phyloP scores from a whole-genome alignment of 202 grass and related monocot genomes.

The Elaeis oleifera region DNA sequence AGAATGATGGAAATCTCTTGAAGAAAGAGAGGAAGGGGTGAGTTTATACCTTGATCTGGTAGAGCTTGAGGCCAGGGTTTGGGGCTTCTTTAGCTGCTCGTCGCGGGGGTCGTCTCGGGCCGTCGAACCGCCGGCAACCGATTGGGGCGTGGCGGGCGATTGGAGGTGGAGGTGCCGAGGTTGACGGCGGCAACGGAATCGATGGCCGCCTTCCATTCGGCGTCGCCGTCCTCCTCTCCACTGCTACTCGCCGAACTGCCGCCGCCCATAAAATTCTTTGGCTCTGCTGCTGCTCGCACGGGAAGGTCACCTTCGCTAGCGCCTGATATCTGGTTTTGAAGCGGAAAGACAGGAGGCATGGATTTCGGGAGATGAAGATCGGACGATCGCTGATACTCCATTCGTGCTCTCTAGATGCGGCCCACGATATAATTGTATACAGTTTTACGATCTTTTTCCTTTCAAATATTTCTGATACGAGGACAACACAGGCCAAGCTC shows the following conservation, averaged over 20 bases:
- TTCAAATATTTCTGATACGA: too few species aligned
- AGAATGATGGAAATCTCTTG: not conserved
- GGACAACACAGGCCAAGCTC: too few species aligned
- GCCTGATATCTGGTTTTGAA: too few species aligned
- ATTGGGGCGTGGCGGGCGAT: slow-evolving; percentile 32
- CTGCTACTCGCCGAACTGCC: slow-evolving; percentile 34
- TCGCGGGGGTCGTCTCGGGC: not conserved
- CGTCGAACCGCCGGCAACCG: not conserved
- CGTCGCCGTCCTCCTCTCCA: slow-evolving; percentile 79
- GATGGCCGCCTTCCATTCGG: slow-evolving; percentile 70
- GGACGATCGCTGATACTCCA: too few species aligned
- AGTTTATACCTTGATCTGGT: slow-evolving; percentile 73
- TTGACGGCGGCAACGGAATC: slow-evolving; percentile 44
- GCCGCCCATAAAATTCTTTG: slow-evolving; percentile 17
- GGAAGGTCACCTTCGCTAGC: too few species aligned
- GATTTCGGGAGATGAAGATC: too few species aligned
- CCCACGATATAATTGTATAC: too few species aligned
- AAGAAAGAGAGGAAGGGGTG: not conserved
- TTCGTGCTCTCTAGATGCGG: too few species aligned
- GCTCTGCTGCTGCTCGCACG: too few species aligned
- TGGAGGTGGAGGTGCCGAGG: slow-evolving; percentile 33
- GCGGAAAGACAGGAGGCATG: too few species aligned
- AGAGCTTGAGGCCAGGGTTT: slow-evolving; percentile 60
- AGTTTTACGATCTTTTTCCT: too few species aligned
- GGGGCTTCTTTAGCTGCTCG: slow-evolving; percentile 24